phyloP scores from a whole-genome alignment of 2,329 filamentous ascomycete species.

The Epicoccum nigrum region DNA sequence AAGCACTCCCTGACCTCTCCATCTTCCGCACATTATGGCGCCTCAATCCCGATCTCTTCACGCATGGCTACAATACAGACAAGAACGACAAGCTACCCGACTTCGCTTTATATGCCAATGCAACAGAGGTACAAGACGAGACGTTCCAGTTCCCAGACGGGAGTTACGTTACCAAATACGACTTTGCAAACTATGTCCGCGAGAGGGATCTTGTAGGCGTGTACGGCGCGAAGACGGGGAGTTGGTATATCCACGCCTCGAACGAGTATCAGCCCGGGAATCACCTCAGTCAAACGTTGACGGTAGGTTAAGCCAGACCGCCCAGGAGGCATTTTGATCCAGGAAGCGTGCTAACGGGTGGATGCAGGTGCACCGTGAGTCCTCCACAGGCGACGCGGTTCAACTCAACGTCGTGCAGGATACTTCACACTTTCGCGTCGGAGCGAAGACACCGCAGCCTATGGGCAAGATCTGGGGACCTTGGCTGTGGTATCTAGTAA shows the following conservation, averaged over 20 bases:
- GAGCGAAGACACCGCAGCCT: conserved; percentile 25
- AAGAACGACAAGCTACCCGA: conserved; percentile 52
- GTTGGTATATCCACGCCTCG: conserved; percentile 53
- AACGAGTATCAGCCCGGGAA: conserved; percentile 49
- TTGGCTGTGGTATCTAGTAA: conserved; percentile 35
- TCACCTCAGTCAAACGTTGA: conserved; percentile 57
- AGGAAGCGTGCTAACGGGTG: too few species aligned
- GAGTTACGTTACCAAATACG: conserved; percentile 57
- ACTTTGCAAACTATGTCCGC: conserved; percentile 47
- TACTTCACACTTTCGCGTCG: conserved; percentile 40
- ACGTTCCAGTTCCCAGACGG: conserved; percentile 54
- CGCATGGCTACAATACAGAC: conserved; percentile 51
- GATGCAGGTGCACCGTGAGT: conserved; percentile 53
- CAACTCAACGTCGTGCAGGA: conserved; percentile 59
- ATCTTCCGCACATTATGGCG: conserved; percentile 56
- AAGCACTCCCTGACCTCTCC: conserved; percentile 51
- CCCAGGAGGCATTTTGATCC: too few species aligned
- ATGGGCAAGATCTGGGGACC: conserved; percentile 38
- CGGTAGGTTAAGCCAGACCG: conserved; percentile 15
- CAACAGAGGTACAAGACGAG: conserved; percentile 57
- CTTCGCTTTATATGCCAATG: conserved; percentile 47
- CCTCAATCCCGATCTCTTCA: conserved; percentile 54
- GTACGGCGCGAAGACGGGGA: conserved; percentile 53
- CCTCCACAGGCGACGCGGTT: conserved; percentile 53
- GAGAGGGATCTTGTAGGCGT: conserved; percentile 53